These are phyloP conservation scores for Citrullus mucosospermus DNA, from an alignment of 306 rosid genomes.

Conservation along the genomic window DNA sequence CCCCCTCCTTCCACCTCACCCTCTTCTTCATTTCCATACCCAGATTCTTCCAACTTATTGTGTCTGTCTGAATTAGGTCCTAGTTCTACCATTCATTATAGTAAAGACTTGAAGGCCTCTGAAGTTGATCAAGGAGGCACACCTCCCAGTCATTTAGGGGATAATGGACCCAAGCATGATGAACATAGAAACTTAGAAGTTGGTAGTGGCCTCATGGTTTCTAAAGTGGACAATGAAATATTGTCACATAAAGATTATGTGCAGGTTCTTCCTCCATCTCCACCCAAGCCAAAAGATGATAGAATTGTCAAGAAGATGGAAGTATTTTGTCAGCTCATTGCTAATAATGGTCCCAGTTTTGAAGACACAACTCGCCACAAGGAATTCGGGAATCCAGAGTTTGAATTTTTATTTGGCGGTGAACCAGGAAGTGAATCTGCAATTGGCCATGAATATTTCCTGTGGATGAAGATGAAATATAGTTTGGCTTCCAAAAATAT, in stretches of 20 bases:
- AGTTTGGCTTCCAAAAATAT: conserved; percentile 23
- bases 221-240: conserved; percentile 13
- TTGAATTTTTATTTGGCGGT: conserved; percentile 42
- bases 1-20: conserved; percentile 21
- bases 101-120: conserved; percentile 12
- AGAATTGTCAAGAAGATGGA: conserved; percentile 26
- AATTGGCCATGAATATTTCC: conserved; percentile 31
- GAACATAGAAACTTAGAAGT: conserved; percentile 18
- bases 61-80: background rate
- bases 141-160: conserved; percentile 17
- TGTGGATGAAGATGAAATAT: conserved; percentile 44
- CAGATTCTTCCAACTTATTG: background rate
- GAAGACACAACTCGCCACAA: conserved; percentile 29
- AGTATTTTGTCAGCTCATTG: conserved; percentile 41
- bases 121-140: conserved; percentile 14
- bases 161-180: conserved; percentile 8
- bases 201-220: conserved; percentile 21
- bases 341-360: conserved; percentile 28
- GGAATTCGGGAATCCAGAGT: conserved; percentile 39
- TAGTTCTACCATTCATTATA: conserved; percentile 5
- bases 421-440: conserved; percentile 46
- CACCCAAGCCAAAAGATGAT: conserved; percentile 34
- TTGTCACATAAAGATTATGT: conserved; percentile 7
- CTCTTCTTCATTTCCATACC: conserved; percentile 11
- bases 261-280: conserved; percentile 29